These are phyloP conservation scores for Podaxis mareebaensis DNA, from an alignment of 768 basidiomycete genomes.

Conservation along the genomic window DNA sequence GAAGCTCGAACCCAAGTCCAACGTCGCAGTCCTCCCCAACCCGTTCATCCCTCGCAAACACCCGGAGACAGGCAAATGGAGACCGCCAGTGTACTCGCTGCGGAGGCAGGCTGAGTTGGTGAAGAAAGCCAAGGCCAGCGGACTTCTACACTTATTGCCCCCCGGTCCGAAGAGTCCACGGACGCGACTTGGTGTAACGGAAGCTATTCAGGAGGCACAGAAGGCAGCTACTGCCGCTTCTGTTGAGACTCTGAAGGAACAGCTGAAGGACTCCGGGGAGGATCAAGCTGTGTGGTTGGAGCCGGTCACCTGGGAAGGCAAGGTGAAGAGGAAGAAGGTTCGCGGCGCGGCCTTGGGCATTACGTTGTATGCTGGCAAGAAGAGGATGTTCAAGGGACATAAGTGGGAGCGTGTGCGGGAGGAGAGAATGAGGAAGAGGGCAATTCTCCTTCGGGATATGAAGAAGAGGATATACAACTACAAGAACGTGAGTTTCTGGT, in stretches of 20 bases:
- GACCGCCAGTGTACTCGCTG: constrained; percentile 67
- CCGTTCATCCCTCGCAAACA: constrained; percentile 72
- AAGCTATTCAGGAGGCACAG: constrained; percentile 15
- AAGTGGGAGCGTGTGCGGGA: constrained; percentile 70
- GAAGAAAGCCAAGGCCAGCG: constrained; percentile 62
- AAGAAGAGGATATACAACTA: constrained; percentile 60
- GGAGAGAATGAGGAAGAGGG: constrained; percentile 46
- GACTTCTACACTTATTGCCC: constrained; percentile 61
- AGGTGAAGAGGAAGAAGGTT: constrained; percentile 41
- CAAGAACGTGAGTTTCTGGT: constrained; percentile 52
- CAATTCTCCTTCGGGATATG: constrained; percentile 71
- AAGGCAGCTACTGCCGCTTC: constrained; percentile 2
- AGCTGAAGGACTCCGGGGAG: not conserved
- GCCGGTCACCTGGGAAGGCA: constrained; percentile 42
- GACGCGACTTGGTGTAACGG: constrained; percentile 4
- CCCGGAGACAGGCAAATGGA: constrained; percentile 63
- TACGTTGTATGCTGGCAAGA: constrained; percentile 72
- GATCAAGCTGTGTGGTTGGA: constrained; percentile 29
- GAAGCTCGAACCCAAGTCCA: constrained; percentile 19
- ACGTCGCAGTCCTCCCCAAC: constrained; percentile 42
- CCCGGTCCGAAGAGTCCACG: constrained; percentile 56
- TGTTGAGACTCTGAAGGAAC: constrained; percentile 16
- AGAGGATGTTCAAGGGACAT: constrained; percentile 93
- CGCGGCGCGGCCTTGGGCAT: constrained; percentile 57
- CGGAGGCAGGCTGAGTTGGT: constrained; percentile 78